phyloP scores from a whole-genome alignment of 331 rosid genomes.

The Dryas integrifolia region DNA sequence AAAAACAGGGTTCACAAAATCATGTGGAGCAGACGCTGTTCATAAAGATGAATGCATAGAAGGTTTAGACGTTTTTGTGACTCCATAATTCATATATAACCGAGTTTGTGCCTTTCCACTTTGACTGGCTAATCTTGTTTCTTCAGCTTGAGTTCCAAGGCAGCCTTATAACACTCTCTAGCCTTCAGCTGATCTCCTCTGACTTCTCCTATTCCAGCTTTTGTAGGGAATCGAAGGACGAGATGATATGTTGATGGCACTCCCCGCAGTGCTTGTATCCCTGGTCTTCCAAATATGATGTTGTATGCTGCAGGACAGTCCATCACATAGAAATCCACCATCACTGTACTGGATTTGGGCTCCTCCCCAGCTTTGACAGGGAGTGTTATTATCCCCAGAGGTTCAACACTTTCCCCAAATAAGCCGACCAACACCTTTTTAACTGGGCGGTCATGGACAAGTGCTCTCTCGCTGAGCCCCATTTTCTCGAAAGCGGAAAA shows the following conservation, averaged over 20 bases:
- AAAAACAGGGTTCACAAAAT: too few species aligned
- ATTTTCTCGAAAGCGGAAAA: background rate
- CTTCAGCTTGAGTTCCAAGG: too few species aligned
- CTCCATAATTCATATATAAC: too few species aligned
- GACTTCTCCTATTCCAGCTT: background rate
- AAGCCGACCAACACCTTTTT: background rate
- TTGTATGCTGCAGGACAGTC: background rate
- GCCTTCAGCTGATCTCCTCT: background rate
- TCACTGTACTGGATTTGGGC: background rate
- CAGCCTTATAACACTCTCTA: background rate
- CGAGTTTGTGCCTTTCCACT: too few species aligned
- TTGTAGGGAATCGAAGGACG: background rate
- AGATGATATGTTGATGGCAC: background rate
- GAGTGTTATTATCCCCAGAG: background rate
- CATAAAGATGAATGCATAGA: too few species aligned
- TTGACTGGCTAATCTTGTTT: too few species aligned
- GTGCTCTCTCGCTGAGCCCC: background rate
- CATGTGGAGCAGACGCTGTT: too few species aligned
- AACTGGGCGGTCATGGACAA: background rate
- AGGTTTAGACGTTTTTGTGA: too few species aligned
- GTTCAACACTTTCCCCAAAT: background rate
- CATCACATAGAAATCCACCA: background rate
- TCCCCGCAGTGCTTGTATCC: background rate
- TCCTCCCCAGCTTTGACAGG: background rate
- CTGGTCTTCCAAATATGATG: background rate